phyloP scores from a whole-genome alignment of 306 rosid species.

The Chamaecrista fasciculata region DNA sequence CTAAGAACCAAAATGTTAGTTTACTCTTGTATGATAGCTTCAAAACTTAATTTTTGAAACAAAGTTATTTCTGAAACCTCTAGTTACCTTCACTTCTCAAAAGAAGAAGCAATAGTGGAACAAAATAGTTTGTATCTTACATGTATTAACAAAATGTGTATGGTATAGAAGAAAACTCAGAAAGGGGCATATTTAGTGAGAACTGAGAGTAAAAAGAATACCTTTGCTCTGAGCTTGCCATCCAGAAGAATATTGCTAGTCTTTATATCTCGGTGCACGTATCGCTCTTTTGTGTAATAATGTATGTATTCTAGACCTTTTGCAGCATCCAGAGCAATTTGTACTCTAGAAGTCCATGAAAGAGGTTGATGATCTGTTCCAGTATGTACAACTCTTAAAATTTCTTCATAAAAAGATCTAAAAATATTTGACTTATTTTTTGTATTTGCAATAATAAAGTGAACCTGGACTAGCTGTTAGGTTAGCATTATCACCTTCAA shows the following conservation, averaged over 20 bases:
- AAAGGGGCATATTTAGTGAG: background rate
- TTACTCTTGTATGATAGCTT: too few species aligned
- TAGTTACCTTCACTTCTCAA: background rate
- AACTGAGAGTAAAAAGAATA: slow-evolving; percentile 24
- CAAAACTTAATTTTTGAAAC: background rate
- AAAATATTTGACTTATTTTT: background rate
- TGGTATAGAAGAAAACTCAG: background rate
- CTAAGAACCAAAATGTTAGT: too few species aligned
- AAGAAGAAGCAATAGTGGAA: background rate
- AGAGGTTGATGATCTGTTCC: slow-evolving; percentile 57
- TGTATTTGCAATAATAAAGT: background rate
- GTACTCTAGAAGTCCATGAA: slow-evolving; percentile 66
- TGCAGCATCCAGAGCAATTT: slow-evolving; percentile 70
- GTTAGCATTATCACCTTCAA: too few species aligned
- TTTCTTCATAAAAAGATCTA: background rate
- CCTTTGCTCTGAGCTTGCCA: slow-evolving; percentile 68
- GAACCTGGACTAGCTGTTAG: background rate
- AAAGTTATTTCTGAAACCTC: background rate
- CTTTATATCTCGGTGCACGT: slow-evolving; percentile 80
- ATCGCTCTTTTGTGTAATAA: slow-evolving; percentile 63
- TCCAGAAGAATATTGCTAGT: slow-evolving; percentile 71
- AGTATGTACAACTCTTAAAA: slow-evolving; percentile 5
- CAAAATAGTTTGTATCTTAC: too few species aligned
- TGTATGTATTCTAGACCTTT: slow-evolving; percentile 82
- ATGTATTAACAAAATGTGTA: background rate